Conservation (phyloP, 2,329 filamentous ascomycete species). For the Ophiostoma ips region DNA sequence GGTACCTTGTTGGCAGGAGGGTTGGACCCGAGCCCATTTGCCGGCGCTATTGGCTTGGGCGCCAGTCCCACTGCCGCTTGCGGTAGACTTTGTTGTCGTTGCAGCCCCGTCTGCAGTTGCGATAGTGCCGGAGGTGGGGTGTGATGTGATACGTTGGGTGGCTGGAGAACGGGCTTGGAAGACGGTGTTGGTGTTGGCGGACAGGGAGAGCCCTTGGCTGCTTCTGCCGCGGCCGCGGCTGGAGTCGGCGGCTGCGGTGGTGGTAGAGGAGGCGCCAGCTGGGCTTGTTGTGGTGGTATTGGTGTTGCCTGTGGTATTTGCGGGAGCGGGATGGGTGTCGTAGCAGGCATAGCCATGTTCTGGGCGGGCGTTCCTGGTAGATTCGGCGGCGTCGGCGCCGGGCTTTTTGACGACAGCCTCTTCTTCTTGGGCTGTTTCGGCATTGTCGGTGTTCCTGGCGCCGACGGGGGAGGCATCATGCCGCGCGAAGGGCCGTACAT, state of each 20-base stretch:
- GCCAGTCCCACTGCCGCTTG: not conserved
- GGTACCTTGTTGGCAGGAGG: not conserved
- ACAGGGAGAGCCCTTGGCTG: constrained; percentile 8
- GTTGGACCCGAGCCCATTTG: not conserved
- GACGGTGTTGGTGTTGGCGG: not conserved
- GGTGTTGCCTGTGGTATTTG: constrained; percentile 8
- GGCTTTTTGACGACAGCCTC: constrained; percentile 12
- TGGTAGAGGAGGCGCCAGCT: not conserved
- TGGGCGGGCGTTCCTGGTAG: constrained; percentile 6
- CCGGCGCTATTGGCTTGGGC: not conserved
- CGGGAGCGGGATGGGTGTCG: constrained; percentile 7
- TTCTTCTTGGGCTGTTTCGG: constrained; percentile 21
- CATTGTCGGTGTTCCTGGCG: constrained; percentile 19
- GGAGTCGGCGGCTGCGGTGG: not conserved
- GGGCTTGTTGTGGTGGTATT: not conserved
- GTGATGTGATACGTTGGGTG: not conserved
- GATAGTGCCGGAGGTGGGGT: constrained; percentile 7
- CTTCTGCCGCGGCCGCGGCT: not conserved
- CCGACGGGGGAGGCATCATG: constrained; percentile 35
- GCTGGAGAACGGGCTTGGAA: constrained; percentile 1
- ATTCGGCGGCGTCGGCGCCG: constrained; percentile 11
- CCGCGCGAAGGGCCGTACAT: constrained; percentile 54
- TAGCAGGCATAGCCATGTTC: not conserved
- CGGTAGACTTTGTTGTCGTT: not conserved
- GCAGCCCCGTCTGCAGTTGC: not conserved